Evolutionary conservation across 2,329 filamentous ascomycete genomes (phyloP).

Genomic region (Cordyceps pruinosa): DNA sequence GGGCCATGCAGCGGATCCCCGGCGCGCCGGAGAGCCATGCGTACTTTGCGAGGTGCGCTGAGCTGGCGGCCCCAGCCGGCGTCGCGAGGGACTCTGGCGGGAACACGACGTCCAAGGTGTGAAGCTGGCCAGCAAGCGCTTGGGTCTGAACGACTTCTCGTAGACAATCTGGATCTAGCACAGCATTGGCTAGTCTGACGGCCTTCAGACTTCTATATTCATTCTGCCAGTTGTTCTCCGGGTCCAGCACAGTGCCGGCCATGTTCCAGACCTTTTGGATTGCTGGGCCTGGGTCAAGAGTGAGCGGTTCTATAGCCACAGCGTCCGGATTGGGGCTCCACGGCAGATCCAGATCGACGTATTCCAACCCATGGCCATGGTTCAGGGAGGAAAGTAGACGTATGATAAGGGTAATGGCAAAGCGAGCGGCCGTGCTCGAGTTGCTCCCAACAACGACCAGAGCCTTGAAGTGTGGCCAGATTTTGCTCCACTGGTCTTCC

Average conservation of each 20-base stretch:
- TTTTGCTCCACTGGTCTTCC: constrained; percentile 15
- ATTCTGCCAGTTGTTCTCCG: constrained; percentile 3
- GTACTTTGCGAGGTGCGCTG: constrained; percentile 24
- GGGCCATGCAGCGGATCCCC: constrained; percentile 27
- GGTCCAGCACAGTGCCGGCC: constrained; percentile 5
- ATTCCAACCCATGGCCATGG: constrained; percentile 21
- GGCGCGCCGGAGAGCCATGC: constrained; percentile 29
- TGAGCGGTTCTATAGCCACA: constrained; percentile 5
- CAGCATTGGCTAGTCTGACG: constrained; percentile 22
- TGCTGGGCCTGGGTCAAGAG: neutral
- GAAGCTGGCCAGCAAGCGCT: constrained; percentile 23
- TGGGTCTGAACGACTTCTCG: constrained; percentile 20
- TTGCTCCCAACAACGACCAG: constrained; percentile 20
- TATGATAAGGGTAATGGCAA: constrained; percentile 4
- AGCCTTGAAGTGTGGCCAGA: constrained; percentile 26
- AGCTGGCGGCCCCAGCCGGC: constrained; percentile 20
- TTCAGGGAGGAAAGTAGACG: constrained; percentile 21
- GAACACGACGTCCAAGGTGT: constrained; percentile 31
- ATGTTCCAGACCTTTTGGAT: constrained; percentile 9
- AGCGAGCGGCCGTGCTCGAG: constrained; percentile 13
- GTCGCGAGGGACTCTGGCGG: constrained; percentile 21
- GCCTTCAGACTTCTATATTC: constrained; percentile 9
- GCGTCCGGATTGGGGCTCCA: constrained; percentile 13
- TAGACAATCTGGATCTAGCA: constrained; percentile 20
- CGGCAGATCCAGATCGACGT: constrained; percentile 26